Percentiles rank a stretch among this genome's conserved stretches.
Conservation (phyloP, 495 filamentous ascomycete species). For the Penicillium paxilli region DNA sequence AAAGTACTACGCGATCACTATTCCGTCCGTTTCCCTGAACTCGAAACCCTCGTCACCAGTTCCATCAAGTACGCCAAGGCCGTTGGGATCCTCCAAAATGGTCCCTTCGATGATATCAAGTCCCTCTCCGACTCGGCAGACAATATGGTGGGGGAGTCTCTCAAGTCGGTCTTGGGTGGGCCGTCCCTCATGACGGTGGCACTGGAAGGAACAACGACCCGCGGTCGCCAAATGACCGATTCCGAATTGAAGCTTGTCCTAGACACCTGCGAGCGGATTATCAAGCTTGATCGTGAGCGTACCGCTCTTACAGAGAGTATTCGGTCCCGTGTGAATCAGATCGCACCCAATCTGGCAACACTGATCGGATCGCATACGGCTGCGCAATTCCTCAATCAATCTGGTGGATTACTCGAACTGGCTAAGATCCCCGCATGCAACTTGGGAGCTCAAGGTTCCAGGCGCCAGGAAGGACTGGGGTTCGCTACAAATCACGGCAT, state of each 20-base stretch:
- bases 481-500: conserved; percentile 94
- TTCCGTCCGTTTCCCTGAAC: conserved; percentile 87
- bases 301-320: conserved; percentile 88
- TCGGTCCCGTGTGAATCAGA: conserved; percentile 95
- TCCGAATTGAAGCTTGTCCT: conserved; percentile 73
- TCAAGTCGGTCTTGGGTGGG: conserved; percentile 80
- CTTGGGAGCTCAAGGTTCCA: conserved; percentile 82
- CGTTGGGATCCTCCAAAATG: conserved; percentile 90
- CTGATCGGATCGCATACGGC: conserved; percentile 94
- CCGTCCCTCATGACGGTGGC: conserved; percentile 93
- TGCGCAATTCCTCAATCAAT: conserved; percentile 91
- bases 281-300: conserved; percentile 85
- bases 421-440: conserved; percentile 94
- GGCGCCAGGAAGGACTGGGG: conserved; percentile 77
- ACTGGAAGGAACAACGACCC: conserved; percentile 89
- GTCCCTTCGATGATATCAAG: conserved; percentile 88
- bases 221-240: conserved; percentile 72
- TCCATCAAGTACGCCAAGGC: conserved; percentile 95
- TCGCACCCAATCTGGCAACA: conserved; percentile 92
- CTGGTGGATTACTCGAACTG: conserved; percentile 83
- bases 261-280: conserved; percentile 81
- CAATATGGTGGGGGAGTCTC: conserved; percentile 71
- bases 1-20: conserved; percentile 96
- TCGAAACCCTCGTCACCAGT: conserved; percentile 91
- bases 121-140: conserved; percentile 64